Conservation (phyloP, 306 rosid genomes). For the Cajanus cajan region DNA sequence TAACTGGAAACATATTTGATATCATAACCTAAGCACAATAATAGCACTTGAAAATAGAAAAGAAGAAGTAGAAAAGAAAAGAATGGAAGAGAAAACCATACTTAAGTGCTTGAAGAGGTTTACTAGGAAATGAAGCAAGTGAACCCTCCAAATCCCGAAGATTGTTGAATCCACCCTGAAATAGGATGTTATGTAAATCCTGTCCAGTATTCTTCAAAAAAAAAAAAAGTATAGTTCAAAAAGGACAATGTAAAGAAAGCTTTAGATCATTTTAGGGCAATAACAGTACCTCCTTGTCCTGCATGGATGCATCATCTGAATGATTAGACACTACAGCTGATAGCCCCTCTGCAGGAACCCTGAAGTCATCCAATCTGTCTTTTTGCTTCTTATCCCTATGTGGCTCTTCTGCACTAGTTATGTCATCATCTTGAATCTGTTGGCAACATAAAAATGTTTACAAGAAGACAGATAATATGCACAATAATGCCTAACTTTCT, state of each 20-base stretch:
- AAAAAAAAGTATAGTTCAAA: slow-evolving; percentile 15
- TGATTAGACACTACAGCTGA: slow-evolving; percentile 47
- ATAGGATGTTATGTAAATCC: slow-evolving; percentile 28
- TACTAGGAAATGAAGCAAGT: slow-evolving; percentile 80
- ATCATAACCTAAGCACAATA: slow-evolving; percentile 3
- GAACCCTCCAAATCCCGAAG: slow-evolving; percentile 81
- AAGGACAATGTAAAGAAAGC: slow-evolving; percentile 6
- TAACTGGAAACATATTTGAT: background rate
- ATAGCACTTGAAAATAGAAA: background rate
- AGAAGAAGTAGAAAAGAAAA: background rate
- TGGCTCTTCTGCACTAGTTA: slow-evolving; percentile 51
- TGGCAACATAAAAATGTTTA: slow-evolving; percentile 29
- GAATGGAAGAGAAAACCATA: slow-evolving; percentile 38
- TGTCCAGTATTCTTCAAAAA: background rate
- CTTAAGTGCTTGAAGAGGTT: slow-evolving; percentile 91
- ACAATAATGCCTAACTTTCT: slow-evolving; percentile 17
- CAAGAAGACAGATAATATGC: slow-evolving; percentile 8
- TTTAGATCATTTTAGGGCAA: slow-evolving; percentile 23
- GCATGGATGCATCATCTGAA: slow-evolving; percentile 46
- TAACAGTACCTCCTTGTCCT: slow-evolving; percentile 58
- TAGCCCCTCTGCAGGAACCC: slow-evolving; percentile 46
- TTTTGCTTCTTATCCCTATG: slow-evolving; percentile 47
- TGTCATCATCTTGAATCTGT: slow-evolving; percentile 86
- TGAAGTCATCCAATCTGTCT: slow-evolving; percentile 42
- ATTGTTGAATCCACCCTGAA: slow-evolving; percentile 75